Base-by-base conservation (phyloP, 805 yeast genomes). In the Kodamaea laetipori region DNA sequence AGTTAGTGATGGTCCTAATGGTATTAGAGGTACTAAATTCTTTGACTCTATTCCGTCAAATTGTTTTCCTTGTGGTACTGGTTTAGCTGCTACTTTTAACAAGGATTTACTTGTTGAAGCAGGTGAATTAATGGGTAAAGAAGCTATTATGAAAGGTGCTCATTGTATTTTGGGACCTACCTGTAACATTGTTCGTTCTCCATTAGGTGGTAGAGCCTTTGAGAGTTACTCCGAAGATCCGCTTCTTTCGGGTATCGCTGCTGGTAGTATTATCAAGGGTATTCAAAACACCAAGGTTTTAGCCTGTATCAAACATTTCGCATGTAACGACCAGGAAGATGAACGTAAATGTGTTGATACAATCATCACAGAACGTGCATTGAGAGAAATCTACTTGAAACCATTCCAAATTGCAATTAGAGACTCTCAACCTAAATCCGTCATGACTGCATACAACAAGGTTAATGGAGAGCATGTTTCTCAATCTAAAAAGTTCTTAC, bases 191-290 rank as follows among this genome's bases (percentile, higher is more conserved):
- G 78, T 71, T 42, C 64, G 84, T 43, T 72, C 74, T 8, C 84
- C 84, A 6, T 59, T 76, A 21, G 83, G 84, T 18, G 84, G 86
- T 13, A 63, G 86, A 44, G 80, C 80, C 3, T 81, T 80, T 53
- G 86, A 81, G 57, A 69, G 80, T 26, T 81, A 76, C 59, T 67
- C 79, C 18, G 86, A 81, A 59, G 86, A 81, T 54, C 86, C 86
- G 3, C 60, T 67, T 28, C 64, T 65, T 47, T 62, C 60, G 4
- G 76, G 76, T 56, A 78, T 41, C 58, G 67, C 65, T 28, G 73
- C 84, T 27, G 69, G 80, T n/a, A 58, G 67, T n/a, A 62, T 76
- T 28, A 64, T 80, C 46, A 64, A 69, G 31, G 86, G 86, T 31
- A 72, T 81, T 39, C 86, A 81, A 57, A 53, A 59, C 28, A 59